Evolutionary conservation across 345 rosid genomes (phyloP).

Genomic region (Eucalyptus cloeziana): DNA sequence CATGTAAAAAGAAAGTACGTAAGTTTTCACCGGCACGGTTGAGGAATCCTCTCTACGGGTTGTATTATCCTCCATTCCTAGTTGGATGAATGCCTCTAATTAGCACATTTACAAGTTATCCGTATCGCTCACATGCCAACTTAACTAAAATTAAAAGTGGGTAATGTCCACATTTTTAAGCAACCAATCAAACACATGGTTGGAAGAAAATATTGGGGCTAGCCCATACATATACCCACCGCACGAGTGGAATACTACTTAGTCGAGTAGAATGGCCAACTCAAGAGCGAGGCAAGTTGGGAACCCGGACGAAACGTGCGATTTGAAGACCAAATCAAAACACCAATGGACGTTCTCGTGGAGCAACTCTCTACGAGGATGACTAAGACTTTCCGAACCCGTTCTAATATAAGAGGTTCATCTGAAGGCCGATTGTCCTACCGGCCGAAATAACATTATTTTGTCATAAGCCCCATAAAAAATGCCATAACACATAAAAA

Average conservation of each 20-base stretch:
- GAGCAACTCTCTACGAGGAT: background rate
- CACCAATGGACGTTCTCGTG: background rate
- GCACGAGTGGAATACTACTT: slow-evolving; percentile 3
- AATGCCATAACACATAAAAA: background rate
- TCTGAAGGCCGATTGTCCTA: background rate
- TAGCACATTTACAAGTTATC: background rate
- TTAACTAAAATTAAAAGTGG: background rate
- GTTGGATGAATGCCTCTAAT: background rate
- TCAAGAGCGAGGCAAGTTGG: slow-evolving; percentile 1
- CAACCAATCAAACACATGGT: background rate
- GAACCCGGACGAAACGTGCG: background rate
- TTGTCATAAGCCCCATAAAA: background rate
- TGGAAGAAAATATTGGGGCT: background rate
- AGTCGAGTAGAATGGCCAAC: slow-evolving; percentile 6
- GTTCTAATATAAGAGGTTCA: background rate
- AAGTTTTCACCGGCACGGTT: background rate
- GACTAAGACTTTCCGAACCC: background rate
- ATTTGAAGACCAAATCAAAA: background rate
- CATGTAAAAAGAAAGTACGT: background rate
- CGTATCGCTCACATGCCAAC: background rate
- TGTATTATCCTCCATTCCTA: background rate
- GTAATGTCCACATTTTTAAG: background rate
- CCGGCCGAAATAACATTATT: background rate
- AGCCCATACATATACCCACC: background rate
- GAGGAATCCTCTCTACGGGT: background rate